phyloP scores from a whole-genome alignment of 495 filamentous ascomycete species.

The Xylaria bambusicola region DNA sequence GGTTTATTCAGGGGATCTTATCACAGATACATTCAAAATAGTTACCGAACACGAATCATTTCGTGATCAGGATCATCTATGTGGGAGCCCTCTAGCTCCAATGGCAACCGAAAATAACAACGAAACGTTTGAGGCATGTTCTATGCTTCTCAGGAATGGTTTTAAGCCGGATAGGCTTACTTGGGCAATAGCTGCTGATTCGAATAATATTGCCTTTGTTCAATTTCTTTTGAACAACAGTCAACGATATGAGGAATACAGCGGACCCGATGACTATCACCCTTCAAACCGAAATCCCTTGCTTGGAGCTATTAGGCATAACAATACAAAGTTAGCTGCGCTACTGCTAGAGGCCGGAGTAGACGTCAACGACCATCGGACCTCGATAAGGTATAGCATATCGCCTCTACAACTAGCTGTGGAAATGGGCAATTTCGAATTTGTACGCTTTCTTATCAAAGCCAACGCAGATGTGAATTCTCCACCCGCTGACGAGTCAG shows the following conservation, averaged over 20 bases:
- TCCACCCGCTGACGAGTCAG: constrained; percentile 22
- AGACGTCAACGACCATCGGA: background rate
- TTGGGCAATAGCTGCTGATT: background rate
- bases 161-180: background rate
- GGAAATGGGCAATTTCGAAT: constrained; percentile 21
- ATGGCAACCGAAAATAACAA: background rate
- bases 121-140: background rate
- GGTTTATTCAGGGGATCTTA: background rate
- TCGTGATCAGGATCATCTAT: too few species aligned
- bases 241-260: background rate
- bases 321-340: background rate
- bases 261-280: too few species aligned
- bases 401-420: constrained; percentile 34
- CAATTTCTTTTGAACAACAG: background rate
- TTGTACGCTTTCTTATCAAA: constrained; percentile 31
- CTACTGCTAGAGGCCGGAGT: background rate
- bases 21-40: background rate
- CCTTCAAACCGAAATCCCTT: too few species aligned
- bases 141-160: background rate
- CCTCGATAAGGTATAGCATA: too few species aligned
- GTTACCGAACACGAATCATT: background rate
- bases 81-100: constrained; percentile 7
- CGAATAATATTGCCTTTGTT: background rate
- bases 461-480: constrained; percentile 35
- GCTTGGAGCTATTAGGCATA: background rate